These are phyloP conservation scores for Saururus chinensis DNA, from an alignment of 164 flowering plant species.

Conservation along the genomic window DNA sequence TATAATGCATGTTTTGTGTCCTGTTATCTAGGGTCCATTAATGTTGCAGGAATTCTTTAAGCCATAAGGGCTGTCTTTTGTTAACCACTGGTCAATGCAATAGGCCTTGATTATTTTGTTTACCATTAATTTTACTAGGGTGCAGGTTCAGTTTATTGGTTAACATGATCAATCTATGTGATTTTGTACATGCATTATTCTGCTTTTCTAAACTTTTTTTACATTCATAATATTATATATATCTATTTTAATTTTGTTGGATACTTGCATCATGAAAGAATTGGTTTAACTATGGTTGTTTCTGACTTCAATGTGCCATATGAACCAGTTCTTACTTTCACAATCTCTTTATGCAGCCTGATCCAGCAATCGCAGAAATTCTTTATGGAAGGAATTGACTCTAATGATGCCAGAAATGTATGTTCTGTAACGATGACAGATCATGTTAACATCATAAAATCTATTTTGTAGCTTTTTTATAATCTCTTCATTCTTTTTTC, in stretches of 20 bases:
- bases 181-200: neutral
- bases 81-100: neutral
- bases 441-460: too few species aligned
- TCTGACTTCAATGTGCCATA: neutral
- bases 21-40: too few species aligned
- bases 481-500: too few species aligned
- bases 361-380: slow-evolving; percentile 69
- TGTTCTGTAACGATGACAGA: slow-evolving; percentile 14
- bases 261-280: neutral
- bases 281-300: neutral
- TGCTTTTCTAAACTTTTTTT: neutral
- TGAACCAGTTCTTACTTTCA: slow-evolving; percentile 4
- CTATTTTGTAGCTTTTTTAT: too few species aligned
- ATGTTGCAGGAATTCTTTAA: too few species aligned
- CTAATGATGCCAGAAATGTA: slow-evolving; percentile 67
- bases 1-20: too few species aligned
- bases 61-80: neutral
- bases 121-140: neutral
- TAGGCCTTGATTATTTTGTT: neutral
- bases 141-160: neutral
- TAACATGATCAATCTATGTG: neutral
- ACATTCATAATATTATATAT: neutral
- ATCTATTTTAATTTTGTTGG: neutral
- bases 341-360: slow-evolving; percentile 41
- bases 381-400: slow-evolving; percentile 48